Evolutionary conservation across 352 stramenopile genomes (phyloP), one percentile per base, ranked within the genome.

Genomic region (Pythium periplocum): DNA sequence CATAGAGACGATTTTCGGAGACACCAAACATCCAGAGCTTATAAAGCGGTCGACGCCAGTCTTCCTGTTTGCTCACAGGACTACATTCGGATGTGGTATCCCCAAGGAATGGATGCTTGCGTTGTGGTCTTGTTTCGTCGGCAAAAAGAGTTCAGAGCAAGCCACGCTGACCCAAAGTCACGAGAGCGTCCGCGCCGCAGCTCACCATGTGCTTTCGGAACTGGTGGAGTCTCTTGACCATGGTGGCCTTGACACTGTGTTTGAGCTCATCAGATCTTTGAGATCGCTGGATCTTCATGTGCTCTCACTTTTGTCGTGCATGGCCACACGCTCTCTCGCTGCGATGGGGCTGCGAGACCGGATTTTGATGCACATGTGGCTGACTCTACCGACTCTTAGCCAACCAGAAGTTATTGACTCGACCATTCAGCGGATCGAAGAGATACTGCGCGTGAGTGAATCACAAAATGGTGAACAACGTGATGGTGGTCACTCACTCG

Each of bases 21-120:
- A 80, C 11, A 83, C 72, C 30, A 79, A 86, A 36, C 82, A 92
- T 48, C 65, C 76, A 0, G 78, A 92, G 45, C 57, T 92, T 4
- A 62, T 92, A 46, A 90, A 90, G 45, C 62, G 82, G 4, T 72
- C 64, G 0, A 64, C 68, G 1, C 71, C 82, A 1, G 44, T 92
- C n/a, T 80, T 90, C 30, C 75, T 79, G 31, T 88, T 89, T 44
- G 64, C 59, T 68, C 62, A 26, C 17, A 26, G 17, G 17, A 26
- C 17, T 26, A 26, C 17, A 26, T 26, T 0, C 17, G 17, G 17
- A 26, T 26, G 0, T 26, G 17, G 17, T 26, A 9, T 38, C 3
- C 12, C 43, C 4, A 35, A 31, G 7, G 48, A 59, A 26, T 86
- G 71, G 66, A 53, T 92, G 11, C 65, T 85, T 43, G 55, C 75